Evolutionary conservation across 2,329 filamentous ascomycete genomes (phyloP), one percentile per base, ranked within the genome.

Genomic region (Graphilbum sp.): DNA sequence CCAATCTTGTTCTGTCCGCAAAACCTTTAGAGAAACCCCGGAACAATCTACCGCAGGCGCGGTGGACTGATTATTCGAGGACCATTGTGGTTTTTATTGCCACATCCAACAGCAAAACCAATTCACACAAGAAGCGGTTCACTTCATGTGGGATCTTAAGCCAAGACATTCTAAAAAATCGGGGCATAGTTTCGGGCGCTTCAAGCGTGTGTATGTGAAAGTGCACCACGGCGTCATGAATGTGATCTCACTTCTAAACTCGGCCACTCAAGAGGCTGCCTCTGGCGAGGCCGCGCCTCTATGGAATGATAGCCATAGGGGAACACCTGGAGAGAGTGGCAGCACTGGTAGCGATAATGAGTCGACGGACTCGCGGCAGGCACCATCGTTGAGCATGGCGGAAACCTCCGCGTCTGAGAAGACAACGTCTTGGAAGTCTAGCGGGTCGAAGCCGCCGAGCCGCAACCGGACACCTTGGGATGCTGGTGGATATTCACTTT

Each of bases 381-480:
- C 52, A 3, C 46, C 49, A 19, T 45, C 47, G 16, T 51, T 49
- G 7, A 50, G 50, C 13, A 43, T 44, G 16, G 45, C 55, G 10
- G 52, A 50, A 18, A 58, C 56, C 5, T 57, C 57, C 11, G 57
- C 53, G 10, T 54, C 53, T 8, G 57, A 58, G 24, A 41, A 38
- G 29, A 43, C 43, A 1, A 42, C 43, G 4, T 45, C 47, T 4
- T 42, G 45, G 34, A 46, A 48, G 34, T 45, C 46, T 9, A 52
- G 54, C 42, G 53, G 56, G 31, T 47, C 52, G 8, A 47, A 49
- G 38, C 40, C 51, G 18, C 43, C 52, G 6, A 51, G 43, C 41
- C 47, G 55, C 36, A 59, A 50, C 43, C 60, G 65, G 39, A 67
- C 56, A 30, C 66, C 66, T 37, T 71, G 67, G 67, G 62, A 66